Evolutionary conservation across 2,329 filamentous ascomycete genomes (phyloP), one percentile per base, ranked within the genome.

Genomic region (Trichoderma sp.): DNA sequence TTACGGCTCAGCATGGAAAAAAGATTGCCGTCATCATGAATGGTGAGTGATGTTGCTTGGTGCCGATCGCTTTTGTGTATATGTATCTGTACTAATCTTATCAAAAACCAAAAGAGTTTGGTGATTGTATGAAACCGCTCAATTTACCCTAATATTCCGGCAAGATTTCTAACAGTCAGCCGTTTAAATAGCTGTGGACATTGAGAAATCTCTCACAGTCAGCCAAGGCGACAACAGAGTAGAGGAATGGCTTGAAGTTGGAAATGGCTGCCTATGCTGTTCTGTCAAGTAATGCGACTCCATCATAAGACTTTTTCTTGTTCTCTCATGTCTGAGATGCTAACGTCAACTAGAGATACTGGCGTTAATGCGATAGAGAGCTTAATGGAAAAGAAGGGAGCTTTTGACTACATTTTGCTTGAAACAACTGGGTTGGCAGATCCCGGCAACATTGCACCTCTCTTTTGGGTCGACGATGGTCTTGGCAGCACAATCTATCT

Each of bases 21-120:
- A 98, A 95, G 81, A 97, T 99, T 83, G 97, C 97, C 12, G 97
- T 99, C 16, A 98, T 99, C 75, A 91, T 99, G 87, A 99, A 99
- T 84, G 95, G 94, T 82, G 7, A 41, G 71, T 24, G n/a, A 29
- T 35, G 21, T 31, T 29, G 1, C 18, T 11, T 4, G 6, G 33
- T 41, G 7, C 6, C 62, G 18, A 3, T 24, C 24, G 33, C 16
- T 21, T 27, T 4, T 27, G 33, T 7, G 21, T 5, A 11, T 21
- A 7, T 1, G 12, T 59, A 35, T 50, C 35, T 9, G 11, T 24
- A 33, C 68, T 72, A 27, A 72, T 38, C 4, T 14, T 9, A 4
- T 4, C 11, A 0, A 21, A 21, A 12, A 6, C 18, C 9, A 33
- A 14, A 78, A 94, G 94, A 95, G 85, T 95, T 95, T 83, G 94